phyloP scores from a whole-genome alignment of 2,329 filamentous ascomycete species.

The Beauveria varroae region DNA sequence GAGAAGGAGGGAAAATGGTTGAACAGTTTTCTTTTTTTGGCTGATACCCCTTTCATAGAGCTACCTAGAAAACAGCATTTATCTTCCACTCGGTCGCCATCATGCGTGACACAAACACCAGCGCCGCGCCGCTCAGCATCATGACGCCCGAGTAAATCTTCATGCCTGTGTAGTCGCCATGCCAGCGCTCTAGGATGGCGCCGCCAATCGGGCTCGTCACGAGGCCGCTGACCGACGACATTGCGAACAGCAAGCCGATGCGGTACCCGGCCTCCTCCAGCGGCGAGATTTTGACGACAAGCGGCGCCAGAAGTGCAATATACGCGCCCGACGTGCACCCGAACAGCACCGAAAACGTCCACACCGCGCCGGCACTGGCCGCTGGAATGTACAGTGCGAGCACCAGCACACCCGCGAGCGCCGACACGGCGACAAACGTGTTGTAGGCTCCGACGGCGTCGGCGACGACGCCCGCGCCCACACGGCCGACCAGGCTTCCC shows the following conservation, averaged over 20 bases:
- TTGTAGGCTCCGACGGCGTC: constrained; percentile 33
- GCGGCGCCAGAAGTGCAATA: constrained; percentile 29
- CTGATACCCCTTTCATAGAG: constrained; percentile 14
- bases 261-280: constrained; percentile 44
- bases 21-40: background rate
- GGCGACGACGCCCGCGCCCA: constrained; percentile 25
- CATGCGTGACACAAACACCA: constrained; percentile 16
- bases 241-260: constrained; percentile 33
- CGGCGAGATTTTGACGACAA: constrained; percentile 45
- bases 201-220: constrained; percentile 46
- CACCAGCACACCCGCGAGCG: constrained; percentile 29
- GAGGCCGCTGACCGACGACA: constrained; percentile 44
- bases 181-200: constrained; percentile 20
- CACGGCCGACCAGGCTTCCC: constrained; percentile 29
- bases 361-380: constrained; percentile 19
- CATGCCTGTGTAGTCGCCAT: constrained; percentile 19
- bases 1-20: background rate
- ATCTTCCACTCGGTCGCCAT: constrained; percentile 16
- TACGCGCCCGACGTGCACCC: constrained; percentile 36
- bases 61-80: constrained; percentile 14
- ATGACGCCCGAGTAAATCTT: constrained; percentile 23
- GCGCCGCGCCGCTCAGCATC: constrained; percentile 17
- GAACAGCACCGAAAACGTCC: constrained; percentile 33
- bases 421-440: constrained; percentile 37
- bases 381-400: constrained; percentile 37